Percentiles rank a stretch among this genome's conserved stretches.
Evolutionary conservation across 139 green algal species (phyloP).

Genomic region (Chlamydomonas sphaeroides): DNA sequence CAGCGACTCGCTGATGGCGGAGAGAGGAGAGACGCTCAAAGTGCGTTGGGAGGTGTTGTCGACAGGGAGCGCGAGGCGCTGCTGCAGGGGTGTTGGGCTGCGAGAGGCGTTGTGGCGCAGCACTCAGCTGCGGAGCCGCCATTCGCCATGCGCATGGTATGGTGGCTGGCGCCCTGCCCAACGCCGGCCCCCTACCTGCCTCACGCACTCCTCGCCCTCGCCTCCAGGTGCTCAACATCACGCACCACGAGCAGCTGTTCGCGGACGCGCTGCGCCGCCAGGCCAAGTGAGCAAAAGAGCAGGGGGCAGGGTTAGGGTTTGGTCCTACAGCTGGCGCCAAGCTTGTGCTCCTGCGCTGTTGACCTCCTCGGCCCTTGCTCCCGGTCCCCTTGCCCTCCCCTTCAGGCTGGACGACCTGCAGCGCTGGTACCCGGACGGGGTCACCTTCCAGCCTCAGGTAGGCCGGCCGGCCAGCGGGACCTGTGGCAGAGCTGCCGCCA

Average conservation of each 20-base stretch:
- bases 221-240: constrained; percentile 48
- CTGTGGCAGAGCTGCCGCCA: no score
- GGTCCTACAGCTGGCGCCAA: background rate
- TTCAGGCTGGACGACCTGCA: constrained; percentile 58
- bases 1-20: constrained; percentile 67
- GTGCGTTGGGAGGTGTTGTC: constrained; percentile 13
- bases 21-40: constrained; percentile 69
- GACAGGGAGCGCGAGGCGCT: no score
- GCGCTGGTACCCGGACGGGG: constrained; percentile 75
- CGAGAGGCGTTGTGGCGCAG: no score
- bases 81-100: no score
- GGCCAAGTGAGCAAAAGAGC: constrained; percentile 39
- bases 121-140: no score
- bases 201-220: no score
- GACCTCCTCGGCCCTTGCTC: background rate
- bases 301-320: background rate
- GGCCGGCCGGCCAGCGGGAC: no score
- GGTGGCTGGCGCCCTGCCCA: background rate
- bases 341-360: background rate
- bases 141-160: background rate
- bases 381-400: background rate
- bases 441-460: constrained; percentile 87
- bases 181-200: background rate
- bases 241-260: constrained; percentile 76
- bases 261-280: constrained; percentile 69